Evolutionary conservation across 2,329 filamentous ascomycete genomes (phyloP).

Genomic region (Colletotrichum nymphaeae): DNA sequence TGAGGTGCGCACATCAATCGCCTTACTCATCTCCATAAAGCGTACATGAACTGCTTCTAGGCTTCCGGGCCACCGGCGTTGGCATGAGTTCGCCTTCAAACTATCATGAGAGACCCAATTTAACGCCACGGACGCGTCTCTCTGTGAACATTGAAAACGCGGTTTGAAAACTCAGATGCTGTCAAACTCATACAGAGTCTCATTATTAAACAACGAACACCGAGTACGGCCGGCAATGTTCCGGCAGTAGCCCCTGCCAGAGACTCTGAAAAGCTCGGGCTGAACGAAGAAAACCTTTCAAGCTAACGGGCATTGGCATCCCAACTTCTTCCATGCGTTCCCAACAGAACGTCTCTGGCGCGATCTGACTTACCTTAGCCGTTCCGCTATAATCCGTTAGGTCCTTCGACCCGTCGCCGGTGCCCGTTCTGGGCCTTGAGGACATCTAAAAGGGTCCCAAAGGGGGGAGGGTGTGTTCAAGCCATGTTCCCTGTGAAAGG

Average conservation of each 20-base stretch:
- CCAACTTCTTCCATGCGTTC: background rate
- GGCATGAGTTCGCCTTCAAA: background rate
- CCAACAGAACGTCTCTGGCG: conserved; percentile 3
- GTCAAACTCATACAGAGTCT: background rate
- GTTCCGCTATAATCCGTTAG: background rate
- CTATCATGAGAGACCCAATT: background rate
- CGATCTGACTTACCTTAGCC: background rate
- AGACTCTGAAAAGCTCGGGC: background rate
- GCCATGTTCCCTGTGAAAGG: background rate
- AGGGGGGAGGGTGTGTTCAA: background rate
- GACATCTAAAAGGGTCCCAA: background rate
- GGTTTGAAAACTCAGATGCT: background rate
- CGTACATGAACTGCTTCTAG: background rate
- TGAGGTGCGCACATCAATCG: background rate
- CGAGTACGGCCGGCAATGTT: background rate
- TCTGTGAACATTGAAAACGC: background rate
- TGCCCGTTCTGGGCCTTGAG: background rate
- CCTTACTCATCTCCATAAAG: background rate
- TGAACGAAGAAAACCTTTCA: background rate
- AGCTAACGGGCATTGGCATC: conserved; percentile 2
- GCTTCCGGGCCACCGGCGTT: background rate
- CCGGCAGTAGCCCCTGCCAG: background rate
- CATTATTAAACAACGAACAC: too few relatives aligned
- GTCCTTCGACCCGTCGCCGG: background rate
- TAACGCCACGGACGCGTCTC: background rate